Conservation (phyloP, 176 grass and related monocot species). For the Zea mays region Zm-B73-REFERENCE-NAM-5.0 NC_050098.1:136619501-136620000, state of each 20-base stretch:
- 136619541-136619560: background rate
- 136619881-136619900: too few relatives aligned
- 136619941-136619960: background rate
- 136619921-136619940: background rate
- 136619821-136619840: too few relatives aligned
- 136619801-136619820: background rate
- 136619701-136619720: slow-evolving; percentile 89
- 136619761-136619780: slow-evolving; percentile 97
- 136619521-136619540: background rate
- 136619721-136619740: slow-evolving; percentile 90
- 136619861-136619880: too few relatives aligned
- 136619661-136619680: slow-evolving; percentile 65
- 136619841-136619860: too few relatives aligned
- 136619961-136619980: too few relatives aligned
- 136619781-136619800: slow-evolving; percentile 71
- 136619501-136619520: background rate
- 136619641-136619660: slow-evolving; percentile 24
- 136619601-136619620: slow-evolving; percentile 11
- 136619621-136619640: slow-evolving; percentile 14
- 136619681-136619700: slow-evolving; percentile 89
- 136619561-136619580: background rate
- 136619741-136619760: slow-evolving; percentile 67
- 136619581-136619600: background rate
- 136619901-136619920: too few relatives aligned
- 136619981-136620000: too few relatives aligned